phyloP scores from a whole-genome alignment of 2,329 filamentous ascomycete species.

The Apiospora arundinis region DNA sequence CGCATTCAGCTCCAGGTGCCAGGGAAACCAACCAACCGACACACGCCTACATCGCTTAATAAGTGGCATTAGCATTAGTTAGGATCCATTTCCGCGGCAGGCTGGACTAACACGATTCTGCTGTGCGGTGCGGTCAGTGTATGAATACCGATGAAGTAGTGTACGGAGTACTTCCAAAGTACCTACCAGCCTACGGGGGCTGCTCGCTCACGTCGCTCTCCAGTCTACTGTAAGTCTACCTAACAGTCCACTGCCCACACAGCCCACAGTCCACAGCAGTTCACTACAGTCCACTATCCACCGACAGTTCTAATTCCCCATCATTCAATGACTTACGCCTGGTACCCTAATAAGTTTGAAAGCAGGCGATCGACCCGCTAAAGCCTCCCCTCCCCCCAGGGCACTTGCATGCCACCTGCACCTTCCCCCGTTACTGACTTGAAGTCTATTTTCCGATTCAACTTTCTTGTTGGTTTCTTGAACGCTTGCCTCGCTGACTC shows the following conservation, averaged over 20 bases:
- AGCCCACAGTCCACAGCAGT: background rate
- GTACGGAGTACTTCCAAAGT: background rate
- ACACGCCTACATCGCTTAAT: background rate
- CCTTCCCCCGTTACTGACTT: slow-evolving; percentile 17
- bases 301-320: background rate
- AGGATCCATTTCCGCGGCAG: slow-evolving; percentile 3
- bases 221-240: no score
- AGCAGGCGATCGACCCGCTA: slow-evolving; percentile 13
- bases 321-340: slow-evolving; percentile 3
- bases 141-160: no score
- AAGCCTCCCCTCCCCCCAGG: background rate
- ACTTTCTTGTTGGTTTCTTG: slow-evolving; percentile 14
- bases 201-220: no score
- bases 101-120: background rate
- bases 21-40: background rate
- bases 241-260: no score
- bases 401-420: slow-evolving; percentile 16
- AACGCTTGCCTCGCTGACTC: background rate
- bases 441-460: slow-evolving; percentile 19
- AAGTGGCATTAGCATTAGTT: background rate
- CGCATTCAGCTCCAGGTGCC: slow-evolving; percentile 4
- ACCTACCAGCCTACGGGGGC: background rate
- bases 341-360: slow-evolving; percentile 6
- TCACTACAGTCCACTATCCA: background rate
- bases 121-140: background rate